Percentiles rank a stretch among this genome's conserved stretches.
phyloP scores from a whole-genome alignment of 106 monocot species.

The Dactylorhiza incarnata region DNA sequence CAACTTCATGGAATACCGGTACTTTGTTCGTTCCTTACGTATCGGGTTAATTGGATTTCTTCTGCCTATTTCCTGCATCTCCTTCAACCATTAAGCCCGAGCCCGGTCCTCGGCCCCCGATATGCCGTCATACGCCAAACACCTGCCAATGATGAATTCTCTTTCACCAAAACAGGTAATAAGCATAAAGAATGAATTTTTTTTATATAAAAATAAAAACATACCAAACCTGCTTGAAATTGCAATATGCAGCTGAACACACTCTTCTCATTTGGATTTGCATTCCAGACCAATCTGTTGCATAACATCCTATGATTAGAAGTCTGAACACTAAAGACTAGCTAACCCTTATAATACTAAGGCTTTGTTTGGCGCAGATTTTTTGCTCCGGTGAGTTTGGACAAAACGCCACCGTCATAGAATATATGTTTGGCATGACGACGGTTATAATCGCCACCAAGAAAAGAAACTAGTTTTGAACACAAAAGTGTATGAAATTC shows the following conservation, averaged over 20 bases:
- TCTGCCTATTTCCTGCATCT: conserved; percentile 5
- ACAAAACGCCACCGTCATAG: too few relatives aligned
- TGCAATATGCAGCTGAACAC: neutral
- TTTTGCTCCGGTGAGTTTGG: too few relatives aligned
- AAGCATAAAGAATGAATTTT: neutral
- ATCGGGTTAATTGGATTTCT: conserved; percentile 3
- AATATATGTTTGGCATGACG: too few relatives aligned
- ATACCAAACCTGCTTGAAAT: conserved; percentile 6
- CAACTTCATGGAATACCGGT: neutral
- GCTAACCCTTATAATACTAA: neutral
- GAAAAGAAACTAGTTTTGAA: too few relatives aligned
- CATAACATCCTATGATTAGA: conserved; percentile 4
- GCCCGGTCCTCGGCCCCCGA: neutral
- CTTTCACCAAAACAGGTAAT: neutral
- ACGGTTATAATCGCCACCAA: too few relatives aligned
- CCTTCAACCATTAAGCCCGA: neutral
- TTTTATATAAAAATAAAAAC: neutral
- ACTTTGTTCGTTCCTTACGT: conserved; percentile 3
- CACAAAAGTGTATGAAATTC: too few relatives aligned
- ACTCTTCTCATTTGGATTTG: neutral
- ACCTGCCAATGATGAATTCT: neutral
- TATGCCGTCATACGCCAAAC: neutral
- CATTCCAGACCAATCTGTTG: neutral
- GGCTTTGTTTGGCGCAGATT: too few relatives aligned
- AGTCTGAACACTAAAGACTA: neutral